These are phyloP conservation scores for Fistulinella cinereoalba DNA, from an alignment of 1,284 basidiomycete genomes.

Conservation along the genomic window DNA sequence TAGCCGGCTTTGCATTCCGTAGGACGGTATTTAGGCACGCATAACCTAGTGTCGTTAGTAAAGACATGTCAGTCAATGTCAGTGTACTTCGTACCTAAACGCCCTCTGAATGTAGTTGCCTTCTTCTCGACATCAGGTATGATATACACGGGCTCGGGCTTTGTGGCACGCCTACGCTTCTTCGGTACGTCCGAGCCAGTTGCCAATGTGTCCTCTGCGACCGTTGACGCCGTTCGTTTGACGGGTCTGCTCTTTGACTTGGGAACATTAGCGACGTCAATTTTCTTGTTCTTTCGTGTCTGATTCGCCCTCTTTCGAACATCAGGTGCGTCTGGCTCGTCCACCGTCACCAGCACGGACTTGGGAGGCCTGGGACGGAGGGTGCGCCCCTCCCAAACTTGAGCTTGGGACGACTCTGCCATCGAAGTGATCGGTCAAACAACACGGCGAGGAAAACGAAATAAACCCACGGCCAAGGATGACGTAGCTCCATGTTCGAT, in stretches of 20 bases:
- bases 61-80: not conserved
- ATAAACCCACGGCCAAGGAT: no score
- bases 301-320: not conserved
- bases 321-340: slow-evolving; percentile 15
- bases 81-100: slow-evolving; percentile 47
- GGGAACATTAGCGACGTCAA: not conserved
- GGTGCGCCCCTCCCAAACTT: not conserved
- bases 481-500: no score
- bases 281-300: not conserved
- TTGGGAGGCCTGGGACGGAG: slow-evolving; percentile 1
- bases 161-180: slow-evolving; percentile 44
- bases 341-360: not conserved
- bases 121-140: slow-evolving; percentile 67
- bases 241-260: not conserved
- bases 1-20: slow-evolving; percentile 62
- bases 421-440: no score
- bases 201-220: not conserved
- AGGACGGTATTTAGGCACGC: slow-evolving; percentile 86
- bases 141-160: slow-evolving; percentile 60
- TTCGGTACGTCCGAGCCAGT: slow-evolving; percentile 27
- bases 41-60: slow-evolving; percentile 43
- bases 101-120: slow-evolving; percentile 68
- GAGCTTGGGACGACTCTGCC: no score
- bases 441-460: no score
- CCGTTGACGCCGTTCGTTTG: slow-evolving; percentile 9